Percentiles rank a stretch among this genome's conserved stretches.
These are phyloP conservation scores for Scheffersomyces lignicola DNA, from an alignment of 1,139 yeast genomes.

Conservation along the genomic window DNA sequence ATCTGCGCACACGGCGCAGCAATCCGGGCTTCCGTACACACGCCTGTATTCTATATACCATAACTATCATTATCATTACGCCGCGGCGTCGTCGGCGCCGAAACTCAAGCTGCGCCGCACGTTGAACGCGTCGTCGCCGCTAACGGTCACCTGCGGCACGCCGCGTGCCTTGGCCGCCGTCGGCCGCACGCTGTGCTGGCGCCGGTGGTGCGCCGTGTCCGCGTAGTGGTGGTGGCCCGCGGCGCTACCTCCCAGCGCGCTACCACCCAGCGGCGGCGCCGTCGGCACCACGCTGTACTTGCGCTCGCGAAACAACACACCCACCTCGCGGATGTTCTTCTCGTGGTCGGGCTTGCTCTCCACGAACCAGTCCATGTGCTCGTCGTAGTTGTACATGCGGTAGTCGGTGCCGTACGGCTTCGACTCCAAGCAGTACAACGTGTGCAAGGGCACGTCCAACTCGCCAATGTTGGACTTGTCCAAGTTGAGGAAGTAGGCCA, in stretches of 20 bases:
- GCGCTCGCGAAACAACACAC: conserved; percentile 63
- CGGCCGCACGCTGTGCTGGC: neutral
- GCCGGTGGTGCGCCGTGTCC: too few species aligned
- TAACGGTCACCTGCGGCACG: conserved; percentile 1
- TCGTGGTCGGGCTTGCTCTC: conserved; percentile 69
- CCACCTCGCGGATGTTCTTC: conserved; percentile 62
- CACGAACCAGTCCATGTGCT: conserved; percentile 72
- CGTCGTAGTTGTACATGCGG: conserved; percentile 85
- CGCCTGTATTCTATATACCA: too few species aligned
- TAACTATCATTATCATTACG: too few species aligned
- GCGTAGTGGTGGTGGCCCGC: too few species aligned
- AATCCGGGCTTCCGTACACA: too few species aligned
- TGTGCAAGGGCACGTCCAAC: conserved; percentile 88
- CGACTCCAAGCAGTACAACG: conserved; percentile 85
- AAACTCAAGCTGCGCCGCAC: conserved; percentile 19
- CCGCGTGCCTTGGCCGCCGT: too few species aligned
- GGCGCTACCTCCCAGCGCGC: conserved; percentile 6
- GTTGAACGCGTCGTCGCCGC: conserved; percentile 13
- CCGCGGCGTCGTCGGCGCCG: conserved; percentile 12
- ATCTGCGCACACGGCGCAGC: too few species aligned
- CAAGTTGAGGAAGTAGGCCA: conserved; percentile 87
- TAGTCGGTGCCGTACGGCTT: conserved; percentile 96
- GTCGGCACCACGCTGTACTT: conserved; percentile 75
- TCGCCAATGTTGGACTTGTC: conserved; percentile 84
- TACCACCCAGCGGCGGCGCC: conserved; percentile 49